Evolutionary conservation across 176 grass and related monocot species (phyloP).

Genomic region (bread wheat (Triticum aestivum)): IWGSC_CS_RefSeq_v2.1 NC_057810.1:24156375-24156874

Average conservation of each 20-base stretch:
- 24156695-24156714: neutral
- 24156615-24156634: neutral
- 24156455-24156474: neutral
- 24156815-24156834: neutral
- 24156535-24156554: neutral
- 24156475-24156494: neutral
- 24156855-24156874: neutral
- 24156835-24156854: neutral
- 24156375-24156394: neutral
- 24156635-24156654: neutral
- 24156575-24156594: neutral
- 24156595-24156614: neutral
- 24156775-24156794: neutral
- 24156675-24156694: neutral
- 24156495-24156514: neutral
- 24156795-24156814: neutral
- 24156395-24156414: neutral
- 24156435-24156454: neutral
- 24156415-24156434: accelerated
- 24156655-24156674: neutral
- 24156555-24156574: slow-evolving; percentile 11
- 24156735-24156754: no score
- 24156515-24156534: neutral
- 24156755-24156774: neutral
- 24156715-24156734: neutral